phyloP scores from a whole-genome alignment of 1,284 basidiomycete genomes.

The Cutaneotrichosporon mucoides region DNA sequence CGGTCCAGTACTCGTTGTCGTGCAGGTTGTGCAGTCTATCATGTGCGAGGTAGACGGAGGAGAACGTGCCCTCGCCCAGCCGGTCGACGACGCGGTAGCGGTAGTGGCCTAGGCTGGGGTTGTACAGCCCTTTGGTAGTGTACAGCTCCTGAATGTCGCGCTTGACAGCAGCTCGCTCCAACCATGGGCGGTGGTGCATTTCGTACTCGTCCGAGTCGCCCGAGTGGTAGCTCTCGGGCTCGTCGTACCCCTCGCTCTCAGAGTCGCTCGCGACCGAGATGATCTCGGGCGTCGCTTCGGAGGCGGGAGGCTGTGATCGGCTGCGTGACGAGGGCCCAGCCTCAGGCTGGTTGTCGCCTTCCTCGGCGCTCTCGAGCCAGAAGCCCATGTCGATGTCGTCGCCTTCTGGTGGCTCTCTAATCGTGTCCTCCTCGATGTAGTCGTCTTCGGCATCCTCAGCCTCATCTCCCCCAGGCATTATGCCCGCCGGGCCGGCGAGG shows the following conservation, averaged over 20 bases:
- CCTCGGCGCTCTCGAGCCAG: slow-evolving; percentile 34
- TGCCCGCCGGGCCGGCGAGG: neutral
- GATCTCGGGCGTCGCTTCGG: slow-evolving; percentile 1
- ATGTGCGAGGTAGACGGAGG: slow-evolving; percentile 95
- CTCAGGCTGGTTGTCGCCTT: slow-evolving; percentile 9
- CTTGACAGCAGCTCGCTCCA: slow-evolving; percentile 70
- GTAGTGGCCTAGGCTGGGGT: slow-evolving; percentile 6
- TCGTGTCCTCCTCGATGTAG: slow-evolving; percentile 11
- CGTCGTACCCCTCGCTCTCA: slow-evolving; percentile 12
- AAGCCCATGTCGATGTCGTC: slow-evolving; percentile 17
- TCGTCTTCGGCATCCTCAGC: neutral
- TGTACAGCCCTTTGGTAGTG: slow-evolving; percentile 14
- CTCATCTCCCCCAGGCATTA: neutral
- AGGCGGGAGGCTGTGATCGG: neutral
- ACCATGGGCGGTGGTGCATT: slow-evolving; percentile 51
- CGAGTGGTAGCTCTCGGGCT: slow-evolving; percentile 37
- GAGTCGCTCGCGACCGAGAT: slow-evolving; percentile 1
- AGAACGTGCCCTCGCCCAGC: slow-evolving; percentile 94
- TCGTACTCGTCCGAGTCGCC: slow-evolving; percentile 46
- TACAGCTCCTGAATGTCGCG: slow-evolving; percentile 62
- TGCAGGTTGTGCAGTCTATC: slow-evolving; percentile 71
- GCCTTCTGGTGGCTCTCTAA: slow-evolving; percentile 18
- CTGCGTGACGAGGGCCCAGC: slow-evolving; percentile 1
- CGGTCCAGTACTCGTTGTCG: slow-evolving; percentile 79
- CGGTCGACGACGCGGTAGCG: slow-evolving; percentile 82